Conservation (phyloP, 805 yeast species). For the Candida coquimbonensis region DNA sequence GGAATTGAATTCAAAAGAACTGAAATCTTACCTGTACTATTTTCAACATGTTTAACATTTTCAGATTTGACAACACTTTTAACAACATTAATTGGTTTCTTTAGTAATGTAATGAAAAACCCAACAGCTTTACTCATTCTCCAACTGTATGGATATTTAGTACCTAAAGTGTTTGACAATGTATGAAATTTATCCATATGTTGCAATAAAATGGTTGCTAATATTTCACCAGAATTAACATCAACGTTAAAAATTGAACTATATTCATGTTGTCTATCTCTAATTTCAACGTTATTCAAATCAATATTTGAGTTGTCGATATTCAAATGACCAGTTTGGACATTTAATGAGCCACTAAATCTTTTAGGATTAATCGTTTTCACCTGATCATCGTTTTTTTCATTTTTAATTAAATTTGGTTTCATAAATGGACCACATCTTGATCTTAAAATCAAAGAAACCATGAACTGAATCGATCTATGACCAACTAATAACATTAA, state of each 20-base stretch:
- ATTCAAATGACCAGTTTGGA: constrained; percentile 5
- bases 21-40: constrained; percentile 17
- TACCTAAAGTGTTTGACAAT: constrained; percentile 41
- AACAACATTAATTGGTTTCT: constrained; percentile 24
- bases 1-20: constrained; percentile 20
- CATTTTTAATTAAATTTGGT: constrained; percentile 6
- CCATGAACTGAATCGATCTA: constrained; percentile 49
- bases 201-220: constrained; percentile 30
- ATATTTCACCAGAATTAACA: constrained; percentile 29
- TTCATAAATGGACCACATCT: constrained; percentile 36
- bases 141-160: constrained; percentile 61
- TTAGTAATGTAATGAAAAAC: constrained; percentile 33
- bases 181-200: constrained; percentile 37
- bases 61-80: constrained; percentile 20
- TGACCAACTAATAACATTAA: constrained; percentile 46
- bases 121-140: constrained; percentile 53
- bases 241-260: constrained; percentile 27
- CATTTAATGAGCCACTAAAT: constrained; percentile 10
- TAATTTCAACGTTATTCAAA: constrained; percentile 14
- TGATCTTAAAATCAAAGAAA: constrained; percentile 45
- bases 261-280: constrained; percentile 17
- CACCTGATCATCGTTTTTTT: not conserved
- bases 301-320: constrained; percentile 21
- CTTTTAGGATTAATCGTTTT: constrained; percentile 10
- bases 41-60: constrained; percentile 15